phyloP scores from a whole-genome alignment of 805 yeast genomes.

The Saturnispora ahearnii region DNA sequence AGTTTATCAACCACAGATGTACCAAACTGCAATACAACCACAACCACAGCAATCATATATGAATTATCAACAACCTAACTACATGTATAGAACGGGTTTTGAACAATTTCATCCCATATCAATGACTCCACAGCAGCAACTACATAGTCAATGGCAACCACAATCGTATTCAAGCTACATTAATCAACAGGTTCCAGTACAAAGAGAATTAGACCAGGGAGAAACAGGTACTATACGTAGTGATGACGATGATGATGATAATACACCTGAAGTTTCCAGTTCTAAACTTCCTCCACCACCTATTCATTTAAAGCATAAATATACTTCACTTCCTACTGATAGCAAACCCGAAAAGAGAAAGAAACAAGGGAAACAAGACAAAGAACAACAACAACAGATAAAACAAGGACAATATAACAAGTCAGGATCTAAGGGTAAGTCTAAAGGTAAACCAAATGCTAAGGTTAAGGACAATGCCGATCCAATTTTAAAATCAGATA shows the following conservation, averaged over 20 bases:
- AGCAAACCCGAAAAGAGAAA: background rate
- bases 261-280: slow-evolving; percentile 4
- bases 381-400: background rate
- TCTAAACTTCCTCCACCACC: slow-evolving; percentile 6
- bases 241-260: background rate
- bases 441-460: background rate
- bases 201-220: too few species aligned
- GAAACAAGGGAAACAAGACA: background rate
- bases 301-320: background rate
- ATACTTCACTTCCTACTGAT: background rate
- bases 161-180: slow-evolving; percentile 6
- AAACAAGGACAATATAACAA: background rate
- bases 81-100: background rate
- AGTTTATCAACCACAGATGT: background rate
- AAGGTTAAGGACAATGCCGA: background rate
- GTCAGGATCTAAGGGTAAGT: background rate
- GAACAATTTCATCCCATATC: background rate
- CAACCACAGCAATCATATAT: background rate
- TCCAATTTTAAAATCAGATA: background rate
- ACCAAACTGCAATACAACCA: background rate
- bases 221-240: background rate
- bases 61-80: background rate
- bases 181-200: background rate
- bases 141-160: slow-evolving; percentile 8
- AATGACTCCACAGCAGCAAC: slow-evolving; percentile 4